A percentile compares a stretch with the other conserved stretches of the same genome.
Conservation (phyloP, 2,329 filamentous ascomycete genomes). For the Cadophora gregata region DNA sequence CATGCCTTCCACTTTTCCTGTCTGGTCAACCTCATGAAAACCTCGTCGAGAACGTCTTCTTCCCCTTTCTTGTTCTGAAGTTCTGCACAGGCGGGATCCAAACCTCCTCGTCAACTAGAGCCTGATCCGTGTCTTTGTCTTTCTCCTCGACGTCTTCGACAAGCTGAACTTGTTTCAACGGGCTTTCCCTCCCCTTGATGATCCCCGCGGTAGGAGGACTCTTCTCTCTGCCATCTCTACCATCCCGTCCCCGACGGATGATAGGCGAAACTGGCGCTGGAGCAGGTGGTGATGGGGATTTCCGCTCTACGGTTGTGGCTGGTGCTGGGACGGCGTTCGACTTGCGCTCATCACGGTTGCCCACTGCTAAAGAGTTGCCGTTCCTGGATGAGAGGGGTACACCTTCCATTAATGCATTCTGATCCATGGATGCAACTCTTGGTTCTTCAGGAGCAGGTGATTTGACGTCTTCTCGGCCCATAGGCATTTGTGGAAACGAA, state of each 20-base stretch:
- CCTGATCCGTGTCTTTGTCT: conserved; percentile 19
- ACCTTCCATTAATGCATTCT: conserved; percentile 17
- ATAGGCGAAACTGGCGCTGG: conserved; percentile 1
- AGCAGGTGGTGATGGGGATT: conserved; percentile 4
- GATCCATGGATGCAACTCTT: conserved; percentile 22
- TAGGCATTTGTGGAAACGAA: conserved; percentile 18
- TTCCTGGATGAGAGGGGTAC: neutral
- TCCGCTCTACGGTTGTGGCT: neutral
- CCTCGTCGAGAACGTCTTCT: conserved; percentile 30
- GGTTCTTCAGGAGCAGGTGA: conserved; percentile 17
- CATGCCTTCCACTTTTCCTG: neutral
- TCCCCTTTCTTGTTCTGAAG: conserved; percentile 31
- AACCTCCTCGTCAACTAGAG: conserved; percentile 3
- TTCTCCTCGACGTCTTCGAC: neutral
- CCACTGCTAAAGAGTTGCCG: neutral
- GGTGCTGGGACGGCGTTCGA: neutral
- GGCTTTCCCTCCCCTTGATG: conserved; percentile 12
- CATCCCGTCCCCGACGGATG: conserved; percentile 9
- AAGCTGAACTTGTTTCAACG: conserved; percentile 13
- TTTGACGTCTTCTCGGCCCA: conserved; percentile 24
- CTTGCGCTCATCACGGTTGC: neutral
- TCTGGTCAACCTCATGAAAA: conserved; percentile 18
- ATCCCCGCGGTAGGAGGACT: conserved; percentile 3
- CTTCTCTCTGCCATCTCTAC: conserved; percentile 5
- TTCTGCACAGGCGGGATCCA: conserved; percentile 19